These are phyloP conservation scores for Coniferiporia sulphurascens DNA, from an alignment of 1,284 basidiomycete species.

Conservation along the genomic window DNA sequence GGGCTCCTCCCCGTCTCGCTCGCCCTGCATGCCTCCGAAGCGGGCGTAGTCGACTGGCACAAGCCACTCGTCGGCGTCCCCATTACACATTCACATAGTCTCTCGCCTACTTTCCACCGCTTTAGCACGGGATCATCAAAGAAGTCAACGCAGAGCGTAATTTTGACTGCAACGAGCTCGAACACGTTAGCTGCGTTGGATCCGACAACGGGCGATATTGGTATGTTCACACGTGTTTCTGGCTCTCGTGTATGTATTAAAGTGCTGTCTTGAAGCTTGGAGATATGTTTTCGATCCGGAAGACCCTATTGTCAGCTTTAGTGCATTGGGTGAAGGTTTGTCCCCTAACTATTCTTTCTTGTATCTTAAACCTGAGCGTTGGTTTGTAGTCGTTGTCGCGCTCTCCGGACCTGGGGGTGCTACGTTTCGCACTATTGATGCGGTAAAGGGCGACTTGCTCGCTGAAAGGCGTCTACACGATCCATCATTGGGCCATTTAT, in stretches of 20 bases:
- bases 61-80: slow-evolving; percentile 71
- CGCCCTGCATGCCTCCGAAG: slow-evolving; percentile 67
- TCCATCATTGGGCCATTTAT: slow-evolving; percentile 37
- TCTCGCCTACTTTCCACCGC: slow-evolving; percentile 54
- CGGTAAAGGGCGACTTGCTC: slow-evolving; percentile 60
- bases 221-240: slow-evolving; percentile 39
- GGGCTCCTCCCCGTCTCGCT: slow-evolving; percentile 15
- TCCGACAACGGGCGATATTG: slow-evolving; percentile 64
- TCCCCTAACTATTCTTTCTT: slow-evolving; percentile 13
- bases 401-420: slow-evolving; percentile 75
- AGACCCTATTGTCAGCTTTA: slow-evolving; percentile 70
- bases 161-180: slow-evolving; percentile 68
- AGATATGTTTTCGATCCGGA: slow-evolving; percentile 64
- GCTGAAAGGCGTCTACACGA: slow-evolving; percentile 61
- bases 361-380: background rate
- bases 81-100: slow-evolving; percentile 38
- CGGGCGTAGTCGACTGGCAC: slow-evolving; percentile 86
- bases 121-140: slow-evolving; percentile 25
- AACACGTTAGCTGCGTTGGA: slow-evolving; percentile 80
- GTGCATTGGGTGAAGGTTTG: slow-evolving; percentile 57
- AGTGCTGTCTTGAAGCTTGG: slow-evolving; percentile 50
- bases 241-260: slow-evolving; percentile 9
- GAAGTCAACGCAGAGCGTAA: slow-evolving; percentile 41
- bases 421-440: slow-evolving; percentile 67
- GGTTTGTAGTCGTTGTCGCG: slow-evolving; percentile 52